phyloP scores from a whole-genome alignment of 139 green algal species.

The Haematococcus lacustris region DNA sequence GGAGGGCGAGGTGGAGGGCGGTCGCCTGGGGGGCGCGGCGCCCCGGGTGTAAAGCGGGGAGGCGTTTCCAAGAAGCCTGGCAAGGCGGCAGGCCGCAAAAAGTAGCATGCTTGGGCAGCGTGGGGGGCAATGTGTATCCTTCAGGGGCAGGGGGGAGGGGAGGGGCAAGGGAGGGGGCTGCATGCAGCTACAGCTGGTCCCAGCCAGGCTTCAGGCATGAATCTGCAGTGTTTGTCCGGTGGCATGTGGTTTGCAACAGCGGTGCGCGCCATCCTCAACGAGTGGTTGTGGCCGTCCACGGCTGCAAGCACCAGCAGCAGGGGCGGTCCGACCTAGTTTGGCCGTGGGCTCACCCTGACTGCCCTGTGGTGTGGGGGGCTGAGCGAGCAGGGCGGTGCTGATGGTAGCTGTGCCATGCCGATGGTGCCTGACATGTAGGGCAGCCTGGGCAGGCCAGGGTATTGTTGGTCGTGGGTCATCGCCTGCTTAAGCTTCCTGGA shows the following conservation, averaged over 20 bases:
- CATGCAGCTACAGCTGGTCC: neutral
- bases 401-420: too few relatives aligned
- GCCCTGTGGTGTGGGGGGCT: too few relatives aligned
- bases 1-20: conserved; percentile 2
- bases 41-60: neutral
- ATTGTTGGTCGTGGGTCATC: too few relatives aligned
- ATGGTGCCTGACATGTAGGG: too few relatives aligned
- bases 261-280: neutral
- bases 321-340: neutral
- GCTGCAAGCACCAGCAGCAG: neutral
- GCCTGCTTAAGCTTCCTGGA: too few relatives aligned
- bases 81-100: neutral
- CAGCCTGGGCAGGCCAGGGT: too few relatives aligned
- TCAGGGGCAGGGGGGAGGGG: neutral
- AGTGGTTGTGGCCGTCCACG: neutral
- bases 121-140: too few relatives aligned
- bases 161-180: neutral
- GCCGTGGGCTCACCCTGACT: neutral
- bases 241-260: neutral
- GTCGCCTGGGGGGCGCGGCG: neutral
- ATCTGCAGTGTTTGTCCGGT: neutral
- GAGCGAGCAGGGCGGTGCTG: too few relatives aligned
- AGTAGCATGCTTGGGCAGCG: conserved; percentile 2
- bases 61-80: neutral
- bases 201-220: neutral